Percentiles rank a stretch among this genome's conserved stretches.
Evolutionary conservation across 2,329 filamentous ascomycete genomes (phyloP).

Genomic region (Sporothrix curviconia): DNA sequence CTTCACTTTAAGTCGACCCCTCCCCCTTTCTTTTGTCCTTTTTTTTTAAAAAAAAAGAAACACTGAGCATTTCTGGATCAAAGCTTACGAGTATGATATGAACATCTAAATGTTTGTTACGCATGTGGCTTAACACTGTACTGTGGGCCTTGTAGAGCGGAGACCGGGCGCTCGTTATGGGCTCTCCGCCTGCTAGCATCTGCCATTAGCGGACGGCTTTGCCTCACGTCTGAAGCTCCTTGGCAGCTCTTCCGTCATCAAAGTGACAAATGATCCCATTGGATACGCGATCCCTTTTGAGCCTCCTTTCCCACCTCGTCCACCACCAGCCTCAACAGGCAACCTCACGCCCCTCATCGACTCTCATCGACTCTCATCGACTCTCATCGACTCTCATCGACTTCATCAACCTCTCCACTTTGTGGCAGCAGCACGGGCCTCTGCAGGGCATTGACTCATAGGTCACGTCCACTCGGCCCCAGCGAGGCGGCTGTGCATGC

Average conservation of each 20-base stretch:
- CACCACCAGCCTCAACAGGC: not conserved
- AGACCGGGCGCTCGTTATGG: not conserved
- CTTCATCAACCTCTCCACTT: too few species aligned
- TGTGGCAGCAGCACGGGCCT: too few species aligned
- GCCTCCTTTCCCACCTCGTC: not conserved
- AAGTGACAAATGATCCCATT: not conserved
- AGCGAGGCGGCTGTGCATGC: not conserved
- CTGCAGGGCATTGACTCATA: not conserved
- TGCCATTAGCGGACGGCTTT: slow-evolving; percentile 3
- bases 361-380: too few species aligned
- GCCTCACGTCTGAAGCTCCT: too few species aligned
- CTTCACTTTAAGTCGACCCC: too few species aligned
- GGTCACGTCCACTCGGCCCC: not conserved
- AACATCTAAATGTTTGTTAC: too few species aligned
- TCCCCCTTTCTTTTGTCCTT: too few species aligned
- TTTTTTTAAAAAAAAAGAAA: too few species aligned
- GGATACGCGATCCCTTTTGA: not conserved
- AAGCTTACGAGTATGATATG: too few species aligned
- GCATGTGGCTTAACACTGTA: too few species aligned
- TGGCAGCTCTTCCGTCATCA: not conserved
- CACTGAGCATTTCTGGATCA: too few species aligned
- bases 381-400: too few species aligned
- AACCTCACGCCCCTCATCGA: not conserved
- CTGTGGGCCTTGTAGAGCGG: not conserved
- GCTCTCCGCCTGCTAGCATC: not conserved